Conservation (phyloP, 495 filamentous ascomycete genomes). For the Xylaria grammica region DNA sequence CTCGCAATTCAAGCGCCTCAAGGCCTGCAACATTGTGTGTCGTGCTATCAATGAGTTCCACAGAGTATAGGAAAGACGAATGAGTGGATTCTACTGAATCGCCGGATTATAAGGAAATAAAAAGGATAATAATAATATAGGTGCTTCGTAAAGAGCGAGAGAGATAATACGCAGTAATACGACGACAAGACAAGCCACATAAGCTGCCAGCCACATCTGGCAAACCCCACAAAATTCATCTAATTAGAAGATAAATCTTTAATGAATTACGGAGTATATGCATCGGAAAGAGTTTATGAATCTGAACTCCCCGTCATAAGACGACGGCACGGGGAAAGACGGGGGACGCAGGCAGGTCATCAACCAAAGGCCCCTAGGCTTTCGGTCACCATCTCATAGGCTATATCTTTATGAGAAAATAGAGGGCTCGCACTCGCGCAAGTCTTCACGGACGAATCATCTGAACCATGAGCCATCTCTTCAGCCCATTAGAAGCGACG, state of each 20-base stretch:
- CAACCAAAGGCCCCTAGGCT: too few relatives aligned
- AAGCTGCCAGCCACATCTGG: neutral
- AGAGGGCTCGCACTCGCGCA: neutral
- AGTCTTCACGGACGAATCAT: neutral
- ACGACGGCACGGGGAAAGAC: too few relatives aligned
- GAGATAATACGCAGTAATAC: neutral
- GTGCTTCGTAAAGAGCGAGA: neutral
- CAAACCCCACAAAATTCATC: slow-evolving; percentile 1
- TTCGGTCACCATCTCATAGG: too few relatives aligned
- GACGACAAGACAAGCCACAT: neutral
- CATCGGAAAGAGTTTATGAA: neutral
- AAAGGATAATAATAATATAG: too few relatives aligned
- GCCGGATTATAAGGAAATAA: too few relatives aligned
- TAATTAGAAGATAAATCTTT: neutral
- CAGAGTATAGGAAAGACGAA: too few relatives aligned
- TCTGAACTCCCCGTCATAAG: neutral
- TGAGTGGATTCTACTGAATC: too few relatives aligned
- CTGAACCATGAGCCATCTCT: neutral
- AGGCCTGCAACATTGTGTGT: too few relatives aligned
- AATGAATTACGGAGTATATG: neutral
- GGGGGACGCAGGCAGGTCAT: too few relatives aligned
- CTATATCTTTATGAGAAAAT: too few relatives aligned
- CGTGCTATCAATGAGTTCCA: too few relatives aligned
- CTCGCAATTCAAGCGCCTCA: too few relatives aligned
- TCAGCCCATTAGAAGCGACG: neutral